Conservation (phyloP, 176 grass and related monocot species). For the Ampelocalamus luodianensis region DNA sequence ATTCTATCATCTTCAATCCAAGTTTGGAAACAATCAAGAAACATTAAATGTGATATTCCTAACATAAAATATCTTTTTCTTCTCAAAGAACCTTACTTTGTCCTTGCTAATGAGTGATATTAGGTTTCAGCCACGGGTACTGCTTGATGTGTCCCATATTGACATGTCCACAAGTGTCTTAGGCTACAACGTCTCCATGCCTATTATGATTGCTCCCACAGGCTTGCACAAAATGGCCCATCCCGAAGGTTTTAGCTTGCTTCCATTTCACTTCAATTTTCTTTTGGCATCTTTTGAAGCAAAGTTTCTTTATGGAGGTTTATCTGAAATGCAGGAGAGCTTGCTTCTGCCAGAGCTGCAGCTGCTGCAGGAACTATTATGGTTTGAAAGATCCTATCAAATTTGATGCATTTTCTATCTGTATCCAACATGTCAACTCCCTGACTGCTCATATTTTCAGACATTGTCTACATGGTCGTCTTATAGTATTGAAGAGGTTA, state of each 20-base stretch:
- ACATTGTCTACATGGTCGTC: conserved; percentile 85
- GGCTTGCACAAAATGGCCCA: conserved; percentile 98
- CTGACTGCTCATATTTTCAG: conserved; percentile 44
- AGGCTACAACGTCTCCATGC: conserved; percentile 88
- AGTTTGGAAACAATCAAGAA: too few species aligned
- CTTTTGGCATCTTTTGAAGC: not conserved
- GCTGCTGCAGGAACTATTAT: conserved; percentile 80
- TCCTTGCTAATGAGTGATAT: conserved; percentile 22
- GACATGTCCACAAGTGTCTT: conserved; percentile 68
- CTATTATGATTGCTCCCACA: conserved; percentile 87
- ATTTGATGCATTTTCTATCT: not conserved
- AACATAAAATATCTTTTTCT: not conserved
- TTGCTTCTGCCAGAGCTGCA: conserved; percentile 93
- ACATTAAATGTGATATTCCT: too few species aligned
- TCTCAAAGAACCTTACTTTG: conserved; percentile 12
- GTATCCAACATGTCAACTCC: conserved; percentile 4
- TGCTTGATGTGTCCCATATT: conserved; percentile 76
- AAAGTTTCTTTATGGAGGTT: conserved; percentile 13
- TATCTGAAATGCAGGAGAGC: conserved; percentile 64
- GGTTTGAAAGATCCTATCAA: conserved; percentile 49
- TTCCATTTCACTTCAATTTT: not conserved
- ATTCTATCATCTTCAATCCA: too few species aligned
- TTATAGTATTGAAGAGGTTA: conserved; percentile 82
- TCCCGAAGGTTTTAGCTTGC: conserved; percentile 61
- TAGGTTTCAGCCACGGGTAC: conserved; percentile 76